Conservation (phyloP, 805 yeast species). For the Candida hungchunana region DNA sequence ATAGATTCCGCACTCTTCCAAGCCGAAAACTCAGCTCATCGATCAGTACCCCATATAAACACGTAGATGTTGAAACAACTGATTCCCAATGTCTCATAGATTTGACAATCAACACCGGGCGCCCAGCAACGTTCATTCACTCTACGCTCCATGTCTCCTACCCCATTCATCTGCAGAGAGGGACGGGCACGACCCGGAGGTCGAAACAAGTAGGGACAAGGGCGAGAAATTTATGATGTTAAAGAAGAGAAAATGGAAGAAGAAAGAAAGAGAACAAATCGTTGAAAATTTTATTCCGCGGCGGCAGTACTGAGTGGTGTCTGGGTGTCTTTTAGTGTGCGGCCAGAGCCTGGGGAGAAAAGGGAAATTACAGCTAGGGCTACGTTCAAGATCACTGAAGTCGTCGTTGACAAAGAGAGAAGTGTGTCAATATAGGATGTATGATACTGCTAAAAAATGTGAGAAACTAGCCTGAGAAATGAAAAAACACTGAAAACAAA, state of each 20-base stretch:
- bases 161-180: slow-evolving; percentile 6
- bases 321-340: slow-evolving; percentile 1
- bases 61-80: slow-evolving; percentile 16
- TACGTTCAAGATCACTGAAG: no score
- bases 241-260: slow-evolving; percentile 4
- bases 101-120: slow-evolving; percentile 21
- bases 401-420: no score
- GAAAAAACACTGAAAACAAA: slow-evolving; percentile 1
- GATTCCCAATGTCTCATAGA: slow-evolving; percentile 19
- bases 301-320: slow-evolving; percentile 1
- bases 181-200: no score
- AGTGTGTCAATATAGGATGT: no score
- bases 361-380: slow-evolving; percentile 1
- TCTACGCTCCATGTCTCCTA: slow-evolving; percentile 19
- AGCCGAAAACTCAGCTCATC: no score
- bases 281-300: slow-evolving; percentile 1
- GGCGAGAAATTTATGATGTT: slow-evolving; percentile 15
- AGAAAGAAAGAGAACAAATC: background rate
- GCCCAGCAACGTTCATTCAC: slow-evolving; percentile 23
- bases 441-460: no score
- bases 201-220: slow-evolving; percentile 10
- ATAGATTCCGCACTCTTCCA: no score
- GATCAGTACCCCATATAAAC: no score
- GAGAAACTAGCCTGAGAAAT: background rate
- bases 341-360: background rate